Percentiles rank a stretch among this genome's conserved stretches.
Conservation (phyloP, 1,284 basidiomycete genomes). For the Sporisorium sorghi region DNA sequence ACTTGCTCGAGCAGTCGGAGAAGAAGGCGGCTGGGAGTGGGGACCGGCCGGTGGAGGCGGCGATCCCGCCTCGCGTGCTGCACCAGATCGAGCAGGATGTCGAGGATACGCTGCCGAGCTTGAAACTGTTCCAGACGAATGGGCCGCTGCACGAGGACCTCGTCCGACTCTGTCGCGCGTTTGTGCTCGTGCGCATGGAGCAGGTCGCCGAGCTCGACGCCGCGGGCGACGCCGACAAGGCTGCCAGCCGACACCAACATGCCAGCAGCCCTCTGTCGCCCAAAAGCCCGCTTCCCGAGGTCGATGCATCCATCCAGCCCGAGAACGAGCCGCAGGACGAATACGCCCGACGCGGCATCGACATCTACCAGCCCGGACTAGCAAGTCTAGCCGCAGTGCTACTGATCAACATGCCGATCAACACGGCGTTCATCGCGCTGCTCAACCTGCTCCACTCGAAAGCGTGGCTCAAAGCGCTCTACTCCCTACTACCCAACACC, state of each 20-base stretch:
- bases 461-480: conserved; percentile 62
- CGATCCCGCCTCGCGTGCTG: conserved; percentile 71
- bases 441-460: conserved; percentile 76
- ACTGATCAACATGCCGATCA: conserved; percentile 82
- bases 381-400: conserved; percentile 83
- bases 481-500: conserved; percentile 43
- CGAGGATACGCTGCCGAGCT: conserved; percentile 79
- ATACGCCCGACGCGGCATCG: conserved; percentile 37
- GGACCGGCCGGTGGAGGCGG: conserved; percentile 1
- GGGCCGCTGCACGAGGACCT: conserved; percentile 89
- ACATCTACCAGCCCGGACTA: conserved; percentile 62
- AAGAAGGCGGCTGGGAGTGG: conserved; percentile 13
- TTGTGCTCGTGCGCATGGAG: conserved; percentile 89
- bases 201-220: conserved; percentile 72
- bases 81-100: conserved; percentile 84
- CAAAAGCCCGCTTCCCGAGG: conserved; percentile 7
- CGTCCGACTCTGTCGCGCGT: conserved; percentile 86
- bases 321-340: conserved; percentile 16
- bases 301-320: background rate
- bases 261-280: conserved; percentile 14
- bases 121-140: conserved; percentile 86
- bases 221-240: conserved; percentile 33
- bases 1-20: conserved; percentile 45
- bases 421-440: conserved; percentile 84
- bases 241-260: conserved; percentile 20